Percentiles rank a stretch among this genome's conserved stretches.
These are phyloP conservation scores for Candida sithepensis DNA, from an alignment of 805 yeast species.

Conservation along the genomic window DNA sequence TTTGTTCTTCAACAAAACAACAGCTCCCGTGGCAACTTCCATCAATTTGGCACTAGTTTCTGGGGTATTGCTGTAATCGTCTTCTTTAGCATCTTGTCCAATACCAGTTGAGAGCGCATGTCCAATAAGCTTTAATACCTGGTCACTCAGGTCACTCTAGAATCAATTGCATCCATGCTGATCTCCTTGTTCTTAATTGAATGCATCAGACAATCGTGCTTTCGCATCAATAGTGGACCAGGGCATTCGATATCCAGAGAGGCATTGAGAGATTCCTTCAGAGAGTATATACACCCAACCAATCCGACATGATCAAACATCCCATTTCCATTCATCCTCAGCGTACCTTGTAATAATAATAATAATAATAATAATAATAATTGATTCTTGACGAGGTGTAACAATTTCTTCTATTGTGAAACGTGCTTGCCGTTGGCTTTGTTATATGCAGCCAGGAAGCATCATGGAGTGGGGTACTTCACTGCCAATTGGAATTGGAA, in stretches of 20 bases:
- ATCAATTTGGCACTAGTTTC: constrained; percentile 43
- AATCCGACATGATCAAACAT: constrained; percentile 58
- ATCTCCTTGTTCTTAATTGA: constrained; percentile 43
- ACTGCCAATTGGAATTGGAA: constrained; percentile 66
- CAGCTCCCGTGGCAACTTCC: constrained; percentile 45
- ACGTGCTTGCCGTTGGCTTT: constrained; percentile 62
- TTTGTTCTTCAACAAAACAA: constrained; percentile 58
- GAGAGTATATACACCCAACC: constrained; percentile 60
- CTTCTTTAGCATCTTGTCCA: constrained; percentile 38
- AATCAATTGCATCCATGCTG: constrained; percentile 40
- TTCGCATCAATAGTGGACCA: constrained; percentile 51
- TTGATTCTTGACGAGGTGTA: too few species aligned
- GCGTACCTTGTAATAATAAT: constrained; percentile 44
- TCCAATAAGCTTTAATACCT: constrained; percentile 46
- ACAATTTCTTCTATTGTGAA: constrained; percentile 41
- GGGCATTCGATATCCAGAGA: constrained; percentile 71
- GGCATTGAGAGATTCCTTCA: constrained; percentile 44
- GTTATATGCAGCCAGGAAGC: constrained; percentile 63
- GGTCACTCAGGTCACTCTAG: constrained; percentile 44
- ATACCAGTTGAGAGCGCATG: constrained; percentile 40
- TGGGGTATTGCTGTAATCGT: constrained; percentile 40
- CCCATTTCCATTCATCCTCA: constrained; percentile 58
- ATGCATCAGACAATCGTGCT: constrained; percentile 37
- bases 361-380: too few species aligned
- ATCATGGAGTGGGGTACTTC: constrained; percentile 47